Conservation (phyloP, 257 asterid genomes). For the Gynochthodes officinalis region DNA sequence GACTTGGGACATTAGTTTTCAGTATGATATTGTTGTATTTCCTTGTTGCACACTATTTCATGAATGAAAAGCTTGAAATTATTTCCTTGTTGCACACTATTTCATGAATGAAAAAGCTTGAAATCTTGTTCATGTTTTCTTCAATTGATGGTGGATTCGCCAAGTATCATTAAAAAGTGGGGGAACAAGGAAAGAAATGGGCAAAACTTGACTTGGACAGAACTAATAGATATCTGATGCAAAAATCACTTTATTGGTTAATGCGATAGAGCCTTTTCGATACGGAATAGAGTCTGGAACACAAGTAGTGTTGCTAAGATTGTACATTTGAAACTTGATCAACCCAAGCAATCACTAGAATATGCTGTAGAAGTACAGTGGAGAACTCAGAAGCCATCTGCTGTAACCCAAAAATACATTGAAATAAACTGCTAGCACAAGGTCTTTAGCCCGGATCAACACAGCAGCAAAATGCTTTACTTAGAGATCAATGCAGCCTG, state of each 20-base stretch:
- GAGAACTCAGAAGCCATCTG: background rate
- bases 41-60: no score
- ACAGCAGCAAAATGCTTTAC: background rate
- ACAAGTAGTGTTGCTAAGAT: conserved; percentile 12
- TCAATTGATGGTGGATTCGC: background rate
- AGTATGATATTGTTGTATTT: no score
- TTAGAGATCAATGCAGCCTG: background rate
- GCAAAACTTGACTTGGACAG: background rate
- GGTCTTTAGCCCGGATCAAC: no score
- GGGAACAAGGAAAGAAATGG: background rate
- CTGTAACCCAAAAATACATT: background rate
- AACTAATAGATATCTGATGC: background rate
- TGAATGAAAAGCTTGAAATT: background rate
- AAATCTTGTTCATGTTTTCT: background rate
- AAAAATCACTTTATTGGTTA: background rate
- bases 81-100: no score
- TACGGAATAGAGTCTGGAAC: background rate
- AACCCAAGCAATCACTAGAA: background rate
- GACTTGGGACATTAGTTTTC: no score
- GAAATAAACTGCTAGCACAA: background rate
- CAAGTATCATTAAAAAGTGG: background rate
- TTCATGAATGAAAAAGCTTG: background rate
- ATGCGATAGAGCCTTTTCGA: background rate
- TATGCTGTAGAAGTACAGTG: background rate
- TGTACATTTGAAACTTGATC: background rate